Evolutionary conservation across 768 basidiomycete species (phyloP).

Genomic region (Pleurotus sapidus): DNA sequence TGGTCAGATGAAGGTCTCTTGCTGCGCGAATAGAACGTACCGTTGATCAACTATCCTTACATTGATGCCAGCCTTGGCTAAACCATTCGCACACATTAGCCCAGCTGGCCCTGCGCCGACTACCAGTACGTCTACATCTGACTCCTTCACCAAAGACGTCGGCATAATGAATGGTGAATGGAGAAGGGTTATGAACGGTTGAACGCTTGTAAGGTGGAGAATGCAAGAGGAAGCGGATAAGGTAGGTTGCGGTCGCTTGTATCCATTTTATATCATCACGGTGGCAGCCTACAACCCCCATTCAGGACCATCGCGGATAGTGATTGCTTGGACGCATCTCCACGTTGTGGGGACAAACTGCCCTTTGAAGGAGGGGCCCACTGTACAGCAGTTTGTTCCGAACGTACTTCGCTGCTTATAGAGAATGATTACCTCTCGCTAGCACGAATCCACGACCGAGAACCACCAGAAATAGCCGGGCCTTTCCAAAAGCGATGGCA

Average conservation of each 20-base stretch:
- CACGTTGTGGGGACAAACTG: background rate
- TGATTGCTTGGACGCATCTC: background rate
- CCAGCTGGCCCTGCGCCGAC: slow-evolving; percentile 62
- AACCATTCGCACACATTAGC: slow-evolving; percentile 67
- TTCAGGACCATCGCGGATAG: background rate
- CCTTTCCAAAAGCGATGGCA: slow-evolving; percentile 3
- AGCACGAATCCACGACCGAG: background rate
- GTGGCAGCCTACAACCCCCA: slow-evolving; percentile 1
- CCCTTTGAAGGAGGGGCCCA: background rate
- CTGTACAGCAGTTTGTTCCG: background rate
- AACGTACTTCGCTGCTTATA: background rate
- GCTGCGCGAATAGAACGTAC: slow-evolving; percentile 22
- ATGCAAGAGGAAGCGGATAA: background rate
- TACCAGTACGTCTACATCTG: slow-evolving; percentile 56
- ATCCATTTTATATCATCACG: background rate
- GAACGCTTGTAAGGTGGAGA: background rate
- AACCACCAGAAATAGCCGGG: background rate
- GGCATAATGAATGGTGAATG: slow-evolving; percentile 16
- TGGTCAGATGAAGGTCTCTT: background rate
- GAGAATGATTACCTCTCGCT: background rate
- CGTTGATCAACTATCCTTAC: slow-evolving; percentile 61
- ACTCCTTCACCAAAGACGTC: slow-evolving; percentile 24
- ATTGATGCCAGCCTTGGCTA: slow-evolving; percentile 53
- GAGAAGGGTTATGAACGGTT: background rate
- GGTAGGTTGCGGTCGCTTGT: background rate